Evolutionary conservation across 1,139 yeast species (phyloP).

Genomic region (Arxiozyma telluris): DNA sequence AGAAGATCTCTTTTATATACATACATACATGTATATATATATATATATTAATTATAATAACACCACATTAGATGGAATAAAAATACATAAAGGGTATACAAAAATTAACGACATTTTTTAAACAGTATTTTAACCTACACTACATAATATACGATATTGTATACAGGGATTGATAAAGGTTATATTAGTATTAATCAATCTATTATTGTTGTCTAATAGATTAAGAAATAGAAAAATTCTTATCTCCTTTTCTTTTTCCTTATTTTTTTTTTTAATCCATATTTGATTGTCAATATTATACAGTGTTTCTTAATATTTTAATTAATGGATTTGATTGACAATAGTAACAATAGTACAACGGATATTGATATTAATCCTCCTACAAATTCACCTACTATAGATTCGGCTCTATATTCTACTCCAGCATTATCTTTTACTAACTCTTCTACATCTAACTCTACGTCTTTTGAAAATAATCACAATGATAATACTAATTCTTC

Average conservation of each 20-base stretch:
- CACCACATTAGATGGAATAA: no score
- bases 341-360: background rate
- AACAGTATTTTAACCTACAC: no score
- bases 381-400: background rate
- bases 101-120: no score
- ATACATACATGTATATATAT: no score
- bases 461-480: background rate
- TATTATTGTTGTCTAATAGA: no score
- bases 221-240: no score
- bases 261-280: background rate
- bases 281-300: background rate
- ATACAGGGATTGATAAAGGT: no score
- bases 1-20: no score
- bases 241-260: background rate
- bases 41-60: no score
- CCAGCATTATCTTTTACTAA: background rate
- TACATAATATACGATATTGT: no score
- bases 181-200: no score
- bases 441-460: background rate
- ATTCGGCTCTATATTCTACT: background rate
- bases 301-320: background rate
- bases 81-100: no score
- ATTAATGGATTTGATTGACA: background rate
- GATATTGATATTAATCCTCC: background rate
- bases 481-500: background rate